Conservation (phyloP, 441 rosid species). For the Dalechampia spathulata region DNA sequence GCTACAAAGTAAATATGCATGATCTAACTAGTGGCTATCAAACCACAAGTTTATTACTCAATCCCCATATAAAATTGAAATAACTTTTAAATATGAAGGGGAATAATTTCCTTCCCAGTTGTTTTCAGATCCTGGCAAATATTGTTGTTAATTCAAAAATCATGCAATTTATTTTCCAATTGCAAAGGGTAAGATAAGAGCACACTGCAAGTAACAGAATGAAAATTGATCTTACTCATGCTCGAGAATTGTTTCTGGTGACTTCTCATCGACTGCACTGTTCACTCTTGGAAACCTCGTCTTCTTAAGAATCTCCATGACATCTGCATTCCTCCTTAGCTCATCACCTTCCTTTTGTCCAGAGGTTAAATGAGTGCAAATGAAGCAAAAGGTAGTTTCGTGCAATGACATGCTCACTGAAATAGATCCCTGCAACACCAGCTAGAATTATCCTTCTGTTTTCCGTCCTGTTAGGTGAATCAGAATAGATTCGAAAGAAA, state of each 20-base stretch:
- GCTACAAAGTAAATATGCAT: background rate
- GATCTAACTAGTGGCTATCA: background rate
- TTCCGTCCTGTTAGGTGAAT: conserved; percentile 3
- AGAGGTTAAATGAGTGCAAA: conserved; percentile 89
- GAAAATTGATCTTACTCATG: conserved; percentile 64
- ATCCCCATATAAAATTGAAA: background rate
- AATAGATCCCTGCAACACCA: conserved; percentile 77
- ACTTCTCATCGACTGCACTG: conserved; percentile 55
- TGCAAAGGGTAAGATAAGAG: background rate
- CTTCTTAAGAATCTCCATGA: conserved; percentile 91
- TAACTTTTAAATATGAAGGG: background rate
- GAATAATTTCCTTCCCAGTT: background rate
- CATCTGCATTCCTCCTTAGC: conserved; percentile 87
- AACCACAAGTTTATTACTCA: too few relatives aligned
- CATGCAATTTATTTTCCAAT: background rate
- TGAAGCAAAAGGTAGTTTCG: conserved; percentile 94
- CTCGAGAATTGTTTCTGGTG: conserved; percentile 84
- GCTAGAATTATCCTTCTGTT: conserved; percentile 4
- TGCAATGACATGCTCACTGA: conserved; percentile 91
- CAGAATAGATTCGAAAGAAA: conserved; percentile 5
- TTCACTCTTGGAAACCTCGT: conserved; percentile 78
- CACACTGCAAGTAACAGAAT: conserved; percentile 5
- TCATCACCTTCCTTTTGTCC: conserved; percentile 98
- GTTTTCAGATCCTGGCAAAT: background rate
- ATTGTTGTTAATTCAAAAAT: background rate